These are phyloP conservation scores for Hymenoscyphus scutula DNA, from an alignment of 2,329 filamentous ascomycete genomes.

Conservation along the genomic window DNA sequence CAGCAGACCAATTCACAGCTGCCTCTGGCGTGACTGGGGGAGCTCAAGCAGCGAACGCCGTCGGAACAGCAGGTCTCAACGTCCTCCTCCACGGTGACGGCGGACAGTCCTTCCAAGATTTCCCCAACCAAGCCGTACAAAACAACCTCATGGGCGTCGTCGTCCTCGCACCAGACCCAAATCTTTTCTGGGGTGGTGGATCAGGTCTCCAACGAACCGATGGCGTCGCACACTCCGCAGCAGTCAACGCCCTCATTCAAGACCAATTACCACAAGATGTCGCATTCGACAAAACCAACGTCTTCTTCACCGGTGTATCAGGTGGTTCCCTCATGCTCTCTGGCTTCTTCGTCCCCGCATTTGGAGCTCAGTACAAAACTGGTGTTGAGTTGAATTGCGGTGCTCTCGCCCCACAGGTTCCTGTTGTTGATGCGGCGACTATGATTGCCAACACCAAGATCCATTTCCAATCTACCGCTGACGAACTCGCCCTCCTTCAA, in stretches of 20 bases:
- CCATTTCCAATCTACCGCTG: conserved; percentile 55
- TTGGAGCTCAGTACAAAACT: conserved; percentile 34
- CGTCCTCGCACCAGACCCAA: conserved; percentile 56
- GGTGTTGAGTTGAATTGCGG: conserved; percentile 58
- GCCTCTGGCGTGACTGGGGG: conserved; percentile 49
- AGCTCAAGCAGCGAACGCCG: conserved; percentile 30
- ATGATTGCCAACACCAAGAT: conserved; percentile 48
- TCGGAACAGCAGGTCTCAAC: conserved; percentile 49
- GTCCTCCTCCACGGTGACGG: conserved; percentile 60
- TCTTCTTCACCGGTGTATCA: conserved; percentile 58
- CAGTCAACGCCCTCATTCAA: conserved; percentile 52
- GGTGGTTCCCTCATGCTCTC: conserved; percentile 53
- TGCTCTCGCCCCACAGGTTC: conserved; percentile 51
- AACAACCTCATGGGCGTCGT: conserved; percentile 74
- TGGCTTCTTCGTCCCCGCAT: conserved; percentile 57
- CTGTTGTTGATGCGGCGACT: conserved; percentile 43
- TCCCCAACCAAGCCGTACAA: conserved; percentile 75
- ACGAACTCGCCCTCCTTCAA: conserved; percentile 50
- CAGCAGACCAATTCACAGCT: conserved; percentile 52
- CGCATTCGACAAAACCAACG: conserved; percentile 50
- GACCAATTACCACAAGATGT: conserved; percentile 50
- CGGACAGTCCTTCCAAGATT: conserved; percentile 68
- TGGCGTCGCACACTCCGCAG: conserved; percentile 54
- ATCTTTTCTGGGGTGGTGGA: conserved; percentile 58
- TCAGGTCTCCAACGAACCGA: conserved; percentile 51